phyloP scores from a whole-genome alignment of 371 early-diverging fungal species.

The Smittium culicis region DNA sequence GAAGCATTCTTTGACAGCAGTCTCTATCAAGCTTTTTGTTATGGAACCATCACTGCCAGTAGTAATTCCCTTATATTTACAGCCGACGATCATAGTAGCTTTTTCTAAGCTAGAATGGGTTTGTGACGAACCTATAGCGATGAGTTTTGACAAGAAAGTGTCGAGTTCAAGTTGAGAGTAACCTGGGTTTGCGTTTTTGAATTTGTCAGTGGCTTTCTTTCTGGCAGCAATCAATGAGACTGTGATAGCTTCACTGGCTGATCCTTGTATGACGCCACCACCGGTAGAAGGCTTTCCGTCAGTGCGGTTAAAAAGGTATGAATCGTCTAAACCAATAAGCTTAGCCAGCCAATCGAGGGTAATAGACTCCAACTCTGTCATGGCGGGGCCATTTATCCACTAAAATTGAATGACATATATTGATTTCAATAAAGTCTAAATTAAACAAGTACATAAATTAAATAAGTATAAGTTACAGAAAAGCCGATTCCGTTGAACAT shows the following conservation, averaged over 20 bases:
- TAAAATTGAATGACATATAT: no score
- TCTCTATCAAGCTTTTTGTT: conserved; percentile 19
- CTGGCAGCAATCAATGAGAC: conserved; percentile 43
- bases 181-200: conserved; percentile 14
- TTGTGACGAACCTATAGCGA: conserved; percentile 42
- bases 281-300: conserved; percentile 32
- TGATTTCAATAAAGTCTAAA: no score
- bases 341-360: conserved; percentile 47
- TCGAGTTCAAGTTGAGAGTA: conserved; percentile 15
- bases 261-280: conserved; percentile 46
- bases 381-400: conserved; percentile 41
- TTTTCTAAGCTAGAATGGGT: conserved; percentile 43
- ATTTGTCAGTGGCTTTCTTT: conserved; percentile 24
- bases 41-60: conserved; percentile 25
- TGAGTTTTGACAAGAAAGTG: conserved; percentile 19
- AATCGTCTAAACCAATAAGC: no score
- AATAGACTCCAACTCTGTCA: conserved; percentile 45
- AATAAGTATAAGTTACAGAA: no score
- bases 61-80: conserved; percentile 21
- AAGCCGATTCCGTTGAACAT: no score
- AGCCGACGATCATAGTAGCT: conserved; percentile 33
- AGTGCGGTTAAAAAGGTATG: no score
- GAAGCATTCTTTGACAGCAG: conserved; percentile 33
- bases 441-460: no score
- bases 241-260: conserved; percentile 40